phyloP scores from a whole-genome alignment of 164 flowering plant species.

The Umbellularia californica region DNA sequence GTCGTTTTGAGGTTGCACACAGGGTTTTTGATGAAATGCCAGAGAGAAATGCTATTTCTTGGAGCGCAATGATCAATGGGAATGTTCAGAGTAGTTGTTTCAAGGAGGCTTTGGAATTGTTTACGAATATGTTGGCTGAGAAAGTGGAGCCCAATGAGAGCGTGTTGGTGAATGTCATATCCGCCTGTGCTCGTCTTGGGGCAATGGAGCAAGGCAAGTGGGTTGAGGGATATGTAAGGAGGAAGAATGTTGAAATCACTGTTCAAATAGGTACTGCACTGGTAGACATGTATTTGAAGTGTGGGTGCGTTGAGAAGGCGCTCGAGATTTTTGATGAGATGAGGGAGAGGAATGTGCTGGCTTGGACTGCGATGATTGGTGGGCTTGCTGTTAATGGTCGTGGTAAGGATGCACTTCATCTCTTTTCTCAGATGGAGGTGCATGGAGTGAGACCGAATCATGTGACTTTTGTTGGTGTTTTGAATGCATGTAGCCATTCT shows the following conservation, averaged over 20 bases:
- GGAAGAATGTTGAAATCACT: not conserved
- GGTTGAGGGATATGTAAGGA: constrained; percentile 16
- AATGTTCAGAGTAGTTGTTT: constrained; percentile 10
- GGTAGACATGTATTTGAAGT: constrained; percentile 24
- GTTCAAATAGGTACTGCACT: constrained; percentile 22
- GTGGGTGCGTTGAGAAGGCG: constrained; percentile 18
- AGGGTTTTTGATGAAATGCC: constrained; percentile 20
- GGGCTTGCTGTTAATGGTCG: constrained; percentile 22
- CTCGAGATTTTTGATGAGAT: constrained; percentile 16
- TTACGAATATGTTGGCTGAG: constrained; percentile 14
- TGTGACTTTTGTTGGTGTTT: constrained; percentile 19
- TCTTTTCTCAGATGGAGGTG: constrained; percentile 16
- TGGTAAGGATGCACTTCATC: constrained; percentile 15
- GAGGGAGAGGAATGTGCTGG: constrained; percentile 17
- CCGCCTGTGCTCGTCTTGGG: constrained; percentile 23
- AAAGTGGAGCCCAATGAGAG: constrained; percentile 19
- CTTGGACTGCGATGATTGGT: constrained; percentile 24
- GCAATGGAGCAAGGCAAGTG: constrained; percentile 20
- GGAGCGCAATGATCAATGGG: constrained; percentile 24
- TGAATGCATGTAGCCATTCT: constrained; percentile 19
- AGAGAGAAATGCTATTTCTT: constrained; percentile 17
- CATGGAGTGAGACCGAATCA: constrained; percentile 17
- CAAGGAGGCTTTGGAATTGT: constrained; percentile 15
- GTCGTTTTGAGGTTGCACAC: constrained; percentile 14
- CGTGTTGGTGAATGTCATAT: constrained; percentile 16